Evolutionary conservation across 768 basidiomycete species (phyloP).

Genomic region (Kwoniella pini): DNA sequence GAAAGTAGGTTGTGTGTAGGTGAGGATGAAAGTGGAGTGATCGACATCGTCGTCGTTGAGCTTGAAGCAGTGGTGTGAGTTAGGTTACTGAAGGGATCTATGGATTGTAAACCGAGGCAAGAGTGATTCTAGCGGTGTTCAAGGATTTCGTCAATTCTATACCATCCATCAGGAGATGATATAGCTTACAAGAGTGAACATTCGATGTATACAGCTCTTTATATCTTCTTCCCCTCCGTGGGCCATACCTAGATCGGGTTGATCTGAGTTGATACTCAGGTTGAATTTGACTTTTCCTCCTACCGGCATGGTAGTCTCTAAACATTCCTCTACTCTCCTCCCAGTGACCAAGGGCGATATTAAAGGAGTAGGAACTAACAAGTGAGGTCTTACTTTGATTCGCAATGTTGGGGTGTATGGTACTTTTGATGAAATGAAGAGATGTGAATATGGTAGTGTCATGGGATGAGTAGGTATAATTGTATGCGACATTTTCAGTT

Average conservation of each 20-base stretch:
- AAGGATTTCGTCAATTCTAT: too few species aligned
- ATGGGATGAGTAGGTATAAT: constrained; percentile 11
- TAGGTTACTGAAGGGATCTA: too few species aligned
- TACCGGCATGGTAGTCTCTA: constrained; percentile 33
- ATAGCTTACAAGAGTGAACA: neutral
- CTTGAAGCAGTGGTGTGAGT: too few species aligned
- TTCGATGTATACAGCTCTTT: neutral
- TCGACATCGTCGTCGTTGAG: too few species aligned
- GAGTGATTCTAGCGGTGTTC: too few species aligned
- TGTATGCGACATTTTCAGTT: constrained; percentile 3
- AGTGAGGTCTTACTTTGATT: constrained; percentile 23
- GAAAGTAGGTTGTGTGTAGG: constrained; percentile 12
- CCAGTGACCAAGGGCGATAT: constrained; percentile 17
- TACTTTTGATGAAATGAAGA: constrained; percentile 9
- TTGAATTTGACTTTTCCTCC: constrained; percentile 25
- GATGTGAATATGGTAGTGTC: constrained; percentile 4
- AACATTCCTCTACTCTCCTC: constrained; percentile 31
- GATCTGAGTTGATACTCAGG: constrained; percentile 12
- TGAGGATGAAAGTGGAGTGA: constrained; percentile 11
- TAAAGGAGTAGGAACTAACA: constrained; percentile 21
- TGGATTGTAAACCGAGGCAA: too few species aligned
- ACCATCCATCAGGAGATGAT: too few species aligned
- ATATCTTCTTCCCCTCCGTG: neutral
- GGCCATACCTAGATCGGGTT: constrained; percentile 1
- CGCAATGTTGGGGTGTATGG: constrained; percentile 12